Evolutionary conservation across 805 yeast genomes (phyloP), one percentile per base, ranked within the genome.

Genomic region (Monosporozyma yasuniensis): DNA sequence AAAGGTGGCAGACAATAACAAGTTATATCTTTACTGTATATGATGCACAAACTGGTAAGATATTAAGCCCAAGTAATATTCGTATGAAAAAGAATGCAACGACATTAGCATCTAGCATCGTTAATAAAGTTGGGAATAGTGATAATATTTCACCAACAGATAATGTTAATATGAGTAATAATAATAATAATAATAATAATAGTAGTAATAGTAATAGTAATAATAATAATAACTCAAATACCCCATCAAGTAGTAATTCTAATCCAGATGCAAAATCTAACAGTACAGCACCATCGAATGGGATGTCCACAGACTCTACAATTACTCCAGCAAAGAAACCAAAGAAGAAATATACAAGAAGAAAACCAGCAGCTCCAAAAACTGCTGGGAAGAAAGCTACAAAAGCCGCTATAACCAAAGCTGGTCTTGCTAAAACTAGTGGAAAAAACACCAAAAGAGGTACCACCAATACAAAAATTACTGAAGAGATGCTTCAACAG

Each of bases 1-100:
- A 57, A 35, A 49, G 61, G 11, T 64, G 69, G 69, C 60, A 60
- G 39, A 45, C 55, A 14, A 55, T 63, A 8, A 55, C 66, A 21
- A 50, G 52, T 28, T 54, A 55, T 28, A 63, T 65, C 3, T 54
- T 56, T 22, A 51, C 58, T 4, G 59, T 63, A 1, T 64, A 60
- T 47, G 65, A 64, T 49, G 52, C 59, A 18, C 49, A 58, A 14
- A 56, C 64, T 4, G 64, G 65, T 23, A 60, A 58, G 47, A 49
- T 65, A 50, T 51, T 60, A n/a, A 54, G 50, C 19, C 60, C 57
- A 45, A 53, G 52, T n/a, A 39, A 30, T 5, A 46, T 6, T 30
- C 56, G 58, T 10, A 16, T 28, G 9, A 42, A 28, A 10, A 27
- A 27, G 10, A 42, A n/a, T 42, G 45, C 21, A 7, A 38, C 47